phyloP scores from a whole-genome alignment of 2,329 filamentous ascomycete species.

The Leptographium wingfieldii region DNA sequence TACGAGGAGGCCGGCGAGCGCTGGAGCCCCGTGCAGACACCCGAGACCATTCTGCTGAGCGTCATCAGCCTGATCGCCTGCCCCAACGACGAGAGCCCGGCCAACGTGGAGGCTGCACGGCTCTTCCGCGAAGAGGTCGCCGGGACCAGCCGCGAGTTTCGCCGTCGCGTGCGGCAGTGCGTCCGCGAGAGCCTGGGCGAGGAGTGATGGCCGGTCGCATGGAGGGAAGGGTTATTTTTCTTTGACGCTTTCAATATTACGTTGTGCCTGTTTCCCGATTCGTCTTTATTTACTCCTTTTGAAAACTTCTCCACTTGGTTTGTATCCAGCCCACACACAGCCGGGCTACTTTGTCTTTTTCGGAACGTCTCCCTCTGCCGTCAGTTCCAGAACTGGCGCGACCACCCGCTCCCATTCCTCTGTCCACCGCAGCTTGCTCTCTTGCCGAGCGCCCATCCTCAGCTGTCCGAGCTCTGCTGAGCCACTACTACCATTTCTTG shows the following conservation, averaged over 20 bases:
- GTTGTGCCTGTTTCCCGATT: too few relatives aligned
- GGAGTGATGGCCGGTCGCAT: slow-evolving; percentile 27
- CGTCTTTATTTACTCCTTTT: background rate
- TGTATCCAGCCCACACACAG: too few relatives aligned
- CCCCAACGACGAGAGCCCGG: slow-evolving; percentile 90
- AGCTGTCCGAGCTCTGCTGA: slow-evolving; percentile 41
- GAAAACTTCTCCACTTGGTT: background rate
- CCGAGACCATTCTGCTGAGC: slow-evolving; percentile 83
- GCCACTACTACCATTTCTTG: background rate
- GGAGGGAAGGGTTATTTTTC: too few relatives aligned
- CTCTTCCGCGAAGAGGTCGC: slow-evolving; percentile 70
- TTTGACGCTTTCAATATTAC: too few relatives aligned
- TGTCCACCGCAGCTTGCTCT: slow-evolving; percentile 73
- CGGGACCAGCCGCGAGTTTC: slow-evolving; percentile 55
- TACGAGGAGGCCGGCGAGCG: slow-evolving; percentile 86
- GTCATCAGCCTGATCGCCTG: slow-evolving; percentile 87
- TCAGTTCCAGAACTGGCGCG: slow-evolving; percentile 52
- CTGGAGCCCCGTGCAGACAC: slow-evolving; percentile 90
- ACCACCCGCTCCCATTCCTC: slow-evolving; percentile 85
- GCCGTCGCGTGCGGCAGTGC: slow-evolving; percentile 62
- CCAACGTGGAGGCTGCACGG: slow-evolving; percentile 86
- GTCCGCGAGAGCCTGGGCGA: slow-evolving; percentile 73
- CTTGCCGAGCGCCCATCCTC: slow-evolving; percentile 56
- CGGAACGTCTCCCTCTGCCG: slow-evolving; percentile 9
- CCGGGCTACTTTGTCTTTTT: background rate